Base-by-base conservation (phyloP, 2,329 filamentous ascomycete genomes). In the Botrytis tulipae region DNA sequence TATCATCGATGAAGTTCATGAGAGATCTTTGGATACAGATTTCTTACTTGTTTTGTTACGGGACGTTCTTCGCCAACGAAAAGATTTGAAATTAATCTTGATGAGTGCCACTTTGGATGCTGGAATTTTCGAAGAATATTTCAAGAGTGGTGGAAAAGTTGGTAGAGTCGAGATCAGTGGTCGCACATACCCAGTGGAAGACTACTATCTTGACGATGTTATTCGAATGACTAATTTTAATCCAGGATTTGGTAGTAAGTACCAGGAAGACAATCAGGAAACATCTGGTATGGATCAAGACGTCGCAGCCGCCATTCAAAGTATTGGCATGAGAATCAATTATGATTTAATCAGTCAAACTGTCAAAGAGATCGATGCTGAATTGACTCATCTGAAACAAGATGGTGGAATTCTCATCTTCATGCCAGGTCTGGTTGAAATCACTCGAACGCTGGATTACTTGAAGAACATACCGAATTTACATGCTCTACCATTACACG, bases 101-200 rank as follows among this genome's bases (percentile, higher is more conserved):
- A 99, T 99, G 96, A 97, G 94, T 82, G 95, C 95, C 2, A 99
- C 95, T 0, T 88, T 98, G 4, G 95, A 99, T 82, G 94, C 95
- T 1, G 88, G 90, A 0, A 90, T 94, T 0, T 98, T 98, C 82
- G 90, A 90, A 76, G 85, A 89, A 73, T 98, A 98, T 82, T 98
- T 98, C 83, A 89, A 87, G 9, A 87, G 87, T 1, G 88, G 90
- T 70, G 88, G 88, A 20, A 87, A 86, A 7, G 95, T 98, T 44
- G 94, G 93, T 12, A 85, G 90, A 74, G 92, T 98, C 16, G 92
- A 97, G 80, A 98, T 98, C 76, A 88, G 92, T 67, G 95, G 96
- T 1, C 87, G 95, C 73, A 98, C 95, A 7, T 95, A 92, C 81
- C 95, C 95, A 0, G 95, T 99, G 1, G 87, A 93, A 66, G 95